These are phyloP conservation scores for Bathelium albidoporum DNA, from an alignment of 495 filamentous ascomycete species.

Conservation along the genomic window DNA sequence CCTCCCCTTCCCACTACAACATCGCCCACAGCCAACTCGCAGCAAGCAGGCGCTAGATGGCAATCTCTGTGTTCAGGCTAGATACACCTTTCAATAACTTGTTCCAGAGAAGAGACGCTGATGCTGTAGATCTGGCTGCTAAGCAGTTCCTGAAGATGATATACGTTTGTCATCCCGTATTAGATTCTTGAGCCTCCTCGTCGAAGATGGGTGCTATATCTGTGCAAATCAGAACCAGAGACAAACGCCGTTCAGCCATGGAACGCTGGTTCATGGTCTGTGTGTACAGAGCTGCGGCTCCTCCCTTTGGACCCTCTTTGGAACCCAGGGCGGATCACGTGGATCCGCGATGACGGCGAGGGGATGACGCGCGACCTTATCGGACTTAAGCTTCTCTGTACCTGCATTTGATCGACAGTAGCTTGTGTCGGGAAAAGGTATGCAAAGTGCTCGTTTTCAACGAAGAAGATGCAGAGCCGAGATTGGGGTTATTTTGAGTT, in stretches of 20 bases:
- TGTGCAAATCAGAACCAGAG: neutral
- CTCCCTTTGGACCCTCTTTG: neutral
- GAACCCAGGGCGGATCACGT: neutral
- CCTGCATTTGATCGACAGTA: slow-evolving; percentile 2
- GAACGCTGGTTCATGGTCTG: neutral
- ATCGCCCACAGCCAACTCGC: too few species aligned
- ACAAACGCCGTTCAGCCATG: neutral
- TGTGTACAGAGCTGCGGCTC: neutral
- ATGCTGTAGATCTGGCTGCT: too few species aligned
- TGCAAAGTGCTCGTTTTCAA: neutral
- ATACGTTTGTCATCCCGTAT: too few species aligned
- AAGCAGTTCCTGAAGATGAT: too few species aligned
- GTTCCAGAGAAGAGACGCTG: too few species aligned
- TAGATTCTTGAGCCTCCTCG: too few species aligned
- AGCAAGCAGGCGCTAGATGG: too few species aligned
- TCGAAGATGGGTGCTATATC: too few species aligned
- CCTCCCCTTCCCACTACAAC: too few species aligned
- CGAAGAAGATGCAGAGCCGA: neutral
- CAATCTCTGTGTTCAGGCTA: too few species aligned
- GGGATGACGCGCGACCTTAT: slow-evolving; percentile 5
- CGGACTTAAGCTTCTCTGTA: neutral
- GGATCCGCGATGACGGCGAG: neutral
- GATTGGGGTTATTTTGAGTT: neutral
- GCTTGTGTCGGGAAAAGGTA: neutral
- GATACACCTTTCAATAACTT: too few species aligned